A percentile compares a stretch with the other conserved stretches of the same genome.
Evolutionary conservation across 1,284 basidiomycete species (phyloP).

Genomic region (Marasmius fiardii): DNA sequence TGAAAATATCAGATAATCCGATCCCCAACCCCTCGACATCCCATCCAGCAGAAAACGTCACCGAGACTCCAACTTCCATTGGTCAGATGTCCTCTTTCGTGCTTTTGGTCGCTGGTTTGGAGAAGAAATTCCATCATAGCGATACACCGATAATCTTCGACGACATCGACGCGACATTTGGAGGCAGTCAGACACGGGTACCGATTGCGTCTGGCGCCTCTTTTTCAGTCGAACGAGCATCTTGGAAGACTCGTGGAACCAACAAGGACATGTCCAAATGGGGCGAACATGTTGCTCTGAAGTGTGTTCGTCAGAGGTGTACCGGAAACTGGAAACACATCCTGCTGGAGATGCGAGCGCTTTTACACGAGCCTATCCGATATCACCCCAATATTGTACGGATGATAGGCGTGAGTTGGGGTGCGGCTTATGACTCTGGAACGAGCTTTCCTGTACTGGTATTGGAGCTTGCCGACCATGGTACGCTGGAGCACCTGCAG

Average conservation of each 20-base stretch:
- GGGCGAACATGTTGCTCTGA: slow-evolving; percentile 7
- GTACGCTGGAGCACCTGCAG: slow-evolving; percentile 9
- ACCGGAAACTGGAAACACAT: slow-evolving; percentile 8
- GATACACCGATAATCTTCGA: slow-evolving; percentile 7
- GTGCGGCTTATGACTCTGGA: not conserved
- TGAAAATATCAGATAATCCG: not conserved
- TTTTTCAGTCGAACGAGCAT: slow-evolving; percentile 5
- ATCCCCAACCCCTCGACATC: too few species aligned
- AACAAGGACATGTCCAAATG: slow-evolving; percentile 2
- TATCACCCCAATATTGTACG: slow-evolving; percentile 13
- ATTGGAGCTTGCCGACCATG: slow-evolving; percentile 8
- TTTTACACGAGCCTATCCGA: slow-evolving; percentile 11
- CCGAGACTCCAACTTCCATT: not conserved
- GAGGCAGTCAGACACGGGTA: not conserved
- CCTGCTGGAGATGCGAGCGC: slow-evolving; percentile 5
- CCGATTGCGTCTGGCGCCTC: slow-evolving; percentile 7
- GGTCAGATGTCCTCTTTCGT: slow-evolving; percentile 5
- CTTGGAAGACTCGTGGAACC: not conserved
- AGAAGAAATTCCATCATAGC: slow-evolving; percentile 1
- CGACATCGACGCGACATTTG: not conserved
- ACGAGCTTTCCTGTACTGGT: slow-evolving; percentile 7
- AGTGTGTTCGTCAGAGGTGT: not conserved
- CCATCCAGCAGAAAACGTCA: not conserved
- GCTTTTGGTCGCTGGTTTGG: not conserved
- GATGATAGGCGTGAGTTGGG: slow-evolving; percentile 10